phyloP scores from a whole-genome alignment of 1,139 yeast genomes.

The Lodderomyces parapsilosis region DNA sequence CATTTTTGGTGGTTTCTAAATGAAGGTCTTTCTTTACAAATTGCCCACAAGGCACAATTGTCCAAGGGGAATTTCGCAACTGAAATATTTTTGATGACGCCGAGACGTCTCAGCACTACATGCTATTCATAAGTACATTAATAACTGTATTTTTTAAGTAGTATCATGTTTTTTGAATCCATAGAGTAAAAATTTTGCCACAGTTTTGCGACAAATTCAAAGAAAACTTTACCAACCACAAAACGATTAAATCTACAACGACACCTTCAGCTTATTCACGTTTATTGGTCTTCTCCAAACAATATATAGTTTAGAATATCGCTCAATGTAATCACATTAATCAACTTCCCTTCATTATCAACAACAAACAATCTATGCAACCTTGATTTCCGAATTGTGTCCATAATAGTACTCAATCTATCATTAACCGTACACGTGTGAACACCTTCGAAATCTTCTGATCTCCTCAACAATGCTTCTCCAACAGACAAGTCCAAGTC shows the following conservation, averaged over 20 bases:
- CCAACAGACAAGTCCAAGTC: conserved; percentile 92
- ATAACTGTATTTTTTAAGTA: background rate
- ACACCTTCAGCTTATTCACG: background rate
- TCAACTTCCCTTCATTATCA: conserved; percentile 71
- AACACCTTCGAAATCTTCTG: conserved; percentile 97
- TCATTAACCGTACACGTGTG: conserved; percentile 92
- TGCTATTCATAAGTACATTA: background rate
- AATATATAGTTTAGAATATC: conserved; percentile 85
- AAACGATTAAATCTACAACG: background rate
- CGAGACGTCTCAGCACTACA: too few relatives aligned
- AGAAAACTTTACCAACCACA: background rate
- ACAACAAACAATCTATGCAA: conserved; percentile 92
- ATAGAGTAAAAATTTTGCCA: background rate
- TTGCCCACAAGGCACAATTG: too few relatives aligned
- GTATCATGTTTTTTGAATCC: background rate
- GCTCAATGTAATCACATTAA: conserved; percentile 86
- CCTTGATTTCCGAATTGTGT: conserved; percentile 87
- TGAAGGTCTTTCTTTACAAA: too few relatives aligned
- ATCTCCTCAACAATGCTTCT: conserved; percentile 90
- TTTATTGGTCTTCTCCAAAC: conserved; percentile 53
- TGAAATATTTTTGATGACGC: too few relatives aligned
- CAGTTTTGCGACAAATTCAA: background rate
- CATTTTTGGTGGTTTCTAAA: background rate
- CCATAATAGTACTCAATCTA: conserved; percentile 86
- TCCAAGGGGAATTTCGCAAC: too few relatives aligned